Evolutionary conservation across 352 stramenopile genomes (phyloP).

Genomic region (Phytophthora colocasiae): DNA sequence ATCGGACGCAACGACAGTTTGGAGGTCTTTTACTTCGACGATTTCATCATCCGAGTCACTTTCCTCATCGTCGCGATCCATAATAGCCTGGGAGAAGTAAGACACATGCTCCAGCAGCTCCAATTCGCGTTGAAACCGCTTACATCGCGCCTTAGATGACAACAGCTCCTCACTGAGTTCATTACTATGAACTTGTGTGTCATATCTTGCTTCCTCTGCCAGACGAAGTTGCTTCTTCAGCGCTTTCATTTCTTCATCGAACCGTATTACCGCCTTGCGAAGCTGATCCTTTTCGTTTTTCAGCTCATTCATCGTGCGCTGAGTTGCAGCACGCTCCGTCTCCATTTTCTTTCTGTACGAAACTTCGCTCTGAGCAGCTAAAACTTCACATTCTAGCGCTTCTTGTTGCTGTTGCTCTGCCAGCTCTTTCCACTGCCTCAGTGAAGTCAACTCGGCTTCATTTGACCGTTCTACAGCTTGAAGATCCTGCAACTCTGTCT

Average conservation of each 20-base stretch:
- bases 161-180: conserved; percentile 65
- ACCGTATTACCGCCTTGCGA: conserved; percentile 20
- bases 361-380: conserved; percentile 51
- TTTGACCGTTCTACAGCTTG: conserved; percentile 46
- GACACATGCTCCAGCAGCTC: conserved; percentile 80
- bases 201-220: conserved; percentile 48
- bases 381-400: conserved; percentile 40
- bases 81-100: conserved; percentile 72
- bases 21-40: conserved; percentile 31
- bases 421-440: conserved; percentile 59
- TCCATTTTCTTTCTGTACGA: conserved; percentile 56
- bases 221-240: conserved; percentile 48
- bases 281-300: conserved; percentile 40
- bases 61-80: conserved; percentile 72
- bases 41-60: conserved; percentile 73
- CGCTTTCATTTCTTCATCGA: conserved; percentile 38
- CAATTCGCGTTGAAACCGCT: conserved; percentile 75
- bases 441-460: conserved; percentile 42
- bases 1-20: conserved; percentile 12
- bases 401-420: conserved; percentile 54
- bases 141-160: conserved; percentile 69
- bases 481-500: conserved; percentile 54
- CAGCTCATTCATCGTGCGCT: conserved; percentile 34
- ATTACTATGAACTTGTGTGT: conserved; percentile 52
- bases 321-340: conserved; percentile 38